Conservation (phyloP, 371 early-diverging fungal species). For the Globomyces sp. region DNA sequence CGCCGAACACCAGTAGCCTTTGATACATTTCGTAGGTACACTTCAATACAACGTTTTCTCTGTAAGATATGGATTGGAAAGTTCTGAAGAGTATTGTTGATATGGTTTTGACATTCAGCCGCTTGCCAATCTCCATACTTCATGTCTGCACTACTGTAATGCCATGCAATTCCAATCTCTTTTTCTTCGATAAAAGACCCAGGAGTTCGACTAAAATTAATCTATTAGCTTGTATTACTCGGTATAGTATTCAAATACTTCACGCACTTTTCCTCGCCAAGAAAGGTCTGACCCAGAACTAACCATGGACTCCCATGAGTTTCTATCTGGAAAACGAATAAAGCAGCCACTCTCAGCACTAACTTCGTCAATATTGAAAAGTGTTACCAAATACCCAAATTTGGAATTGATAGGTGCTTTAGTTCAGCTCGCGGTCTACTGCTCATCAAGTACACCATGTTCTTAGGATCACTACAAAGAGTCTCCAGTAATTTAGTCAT, state of each 20-base stretch:
- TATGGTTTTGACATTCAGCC: constrained; percentile 88
- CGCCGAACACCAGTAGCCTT: constrained; percentile 63
- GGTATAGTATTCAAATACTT: constrained; percentile 89
- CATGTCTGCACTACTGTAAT: constrained; percentile 55
- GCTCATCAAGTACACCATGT: constrained; percentile 46
- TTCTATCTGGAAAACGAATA: constrained; percentile 61
- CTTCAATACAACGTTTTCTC: constrained; percentile 50
- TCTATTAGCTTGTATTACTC: constrained; percentile 45
- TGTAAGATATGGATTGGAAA: constrained; percentile 43
- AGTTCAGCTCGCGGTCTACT: constrained; percentile 35
- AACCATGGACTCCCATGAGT: constrained; percentile 43
- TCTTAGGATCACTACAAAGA: constrained; percentile 60
- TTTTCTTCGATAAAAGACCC: constrained; percentile 61
- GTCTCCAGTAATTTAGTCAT: too few relatives aligned
- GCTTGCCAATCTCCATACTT: constrained; percentile 82
- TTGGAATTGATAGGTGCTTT: constrained; percentile 52
- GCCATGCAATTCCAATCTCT: constrained; percentile 58
- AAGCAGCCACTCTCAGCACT: constrained; percentile 87
- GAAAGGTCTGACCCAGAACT: constrained; percentile 32
- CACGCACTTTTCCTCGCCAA: constrained; percentile 40
- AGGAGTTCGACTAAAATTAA: constrained; percentile 53
- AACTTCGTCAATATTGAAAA: constrained; percentile 16
- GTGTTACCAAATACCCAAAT: constrained; percentile 69
- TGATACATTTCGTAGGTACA: constrained; percentile 62
- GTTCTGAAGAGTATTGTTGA: constrained; percentile 60